Base-by-base conservation (phyloP, 2,329 filamentous ascomycete genomes). In the Cladosporium sphaerospermum region DNA sequence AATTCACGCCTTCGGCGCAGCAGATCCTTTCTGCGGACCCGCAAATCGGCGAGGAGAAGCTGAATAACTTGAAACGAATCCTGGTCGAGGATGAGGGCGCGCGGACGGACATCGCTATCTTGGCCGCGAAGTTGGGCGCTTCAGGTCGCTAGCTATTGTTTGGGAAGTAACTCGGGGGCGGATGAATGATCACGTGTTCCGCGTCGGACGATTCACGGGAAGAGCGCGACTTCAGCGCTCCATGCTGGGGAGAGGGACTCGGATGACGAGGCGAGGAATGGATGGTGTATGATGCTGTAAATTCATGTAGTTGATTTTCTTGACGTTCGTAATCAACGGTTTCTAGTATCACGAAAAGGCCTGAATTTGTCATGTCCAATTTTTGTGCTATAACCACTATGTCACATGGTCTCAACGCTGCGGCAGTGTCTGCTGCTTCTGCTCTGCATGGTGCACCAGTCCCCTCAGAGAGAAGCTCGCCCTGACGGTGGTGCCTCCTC, bases 61-160 rank as follows among this genome's bases (percentile, higher is more conserved):
- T 93, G 79, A 76, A 80, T 52, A 81, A 93, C 28, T 80, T 96
- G 57, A 78, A 80, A 48, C 77, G 79, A 37, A 84, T 92, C 11
- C 76, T 89, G 19, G 78, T 83, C 46, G 75, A 78, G 9, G 83
- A 89, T 52, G 81, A 83, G 0, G 78, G 77, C 18, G 81, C 88
- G 0, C 76, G 82, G 18, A 78, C 83, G 1, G 82, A 90, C 56
- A 64, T 75, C 9, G 56, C 58, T n/a, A 61, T 61, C 8, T 57
- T 71, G 45, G 58, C 59, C 11, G 48, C 53, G 45, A 59, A 59
- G 53, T 56, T 67, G 54, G 48, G 48, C 32, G 48, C 48, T 43
- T 11, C 4, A 36, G 10, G 34, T 36, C 10, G 34, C 10, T 36
- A 8, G 10, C n/a, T 36, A 4, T 36, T 36, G 5, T 36, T 36